These are phyloP conservation scores for Epichloe festucae DNA, from an alignment of 2,329 filamentous ascomycete genomes.

Conservation along the genomic window DNA sequence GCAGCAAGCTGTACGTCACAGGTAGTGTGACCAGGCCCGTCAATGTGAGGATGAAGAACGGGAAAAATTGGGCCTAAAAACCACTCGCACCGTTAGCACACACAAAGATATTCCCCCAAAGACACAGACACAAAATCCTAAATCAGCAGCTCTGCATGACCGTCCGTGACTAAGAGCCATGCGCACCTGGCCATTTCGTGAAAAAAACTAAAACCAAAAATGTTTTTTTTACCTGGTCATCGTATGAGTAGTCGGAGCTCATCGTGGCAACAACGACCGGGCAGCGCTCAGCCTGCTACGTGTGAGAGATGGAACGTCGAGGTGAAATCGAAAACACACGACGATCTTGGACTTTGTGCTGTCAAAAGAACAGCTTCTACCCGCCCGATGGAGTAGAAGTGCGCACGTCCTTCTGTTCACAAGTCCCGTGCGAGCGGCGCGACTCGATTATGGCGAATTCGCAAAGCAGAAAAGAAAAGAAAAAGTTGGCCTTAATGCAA, in stretches of 20 bases:
- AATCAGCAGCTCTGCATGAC: neutral
- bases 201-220: neutral
- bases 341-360: neutral
- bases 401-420: neutral
- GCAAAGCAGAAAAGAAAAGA: neutral
- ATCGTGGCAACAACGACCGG: constrained; percentile 39
- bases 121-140: neutral
- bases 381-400: neutral
- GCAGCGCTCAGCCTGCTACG: constrained; percentile 23
- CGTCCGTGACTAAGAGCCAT: neutral
- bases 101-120: neutral
- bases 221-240: constrained; percentile 57
- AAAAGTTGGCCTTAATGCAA: neutral
- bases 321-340: neutral
- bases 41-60: constrained; percentile 93
- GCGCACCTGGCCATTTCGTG: neutral
- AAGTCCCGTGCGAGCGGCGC: neutral
- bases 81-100: constrained; percentile 1
- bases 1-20: constrained; percentile 77
- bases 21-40: constrained; percentile 78
- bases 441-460: neutral
- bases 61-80: constrained; percentile 82
- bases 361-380: neutral
- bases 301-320: neutral
- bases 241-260: constrained; percentile 95